phyloP scores from a whole-genome alignment of 768 basidiomycete genomes.

The Russula abietina region DNA sequence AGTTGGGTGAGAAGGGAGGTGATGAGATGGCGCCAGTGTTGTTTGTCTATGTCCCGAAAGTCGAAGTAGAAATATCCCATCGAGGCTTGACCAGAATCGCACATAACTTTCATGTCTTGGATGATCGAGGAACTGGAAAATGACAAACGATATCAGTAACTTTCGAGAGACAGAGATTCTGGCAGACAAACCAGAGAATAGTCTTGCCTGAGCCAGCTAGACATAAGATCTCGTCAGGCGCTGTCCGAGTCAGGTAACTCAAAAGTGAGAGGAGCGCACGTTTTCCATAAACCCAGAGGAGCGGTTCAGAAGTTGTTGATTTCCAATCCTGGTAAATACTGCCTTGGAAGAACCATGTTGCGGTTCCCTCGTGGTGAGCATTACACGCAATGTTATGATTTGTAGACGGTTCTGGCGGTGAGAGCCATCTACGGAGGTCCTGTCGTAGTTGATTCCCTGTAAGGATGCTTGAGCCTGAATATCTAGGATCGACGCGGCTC shows the following conservation, averaged over 20 bases:
- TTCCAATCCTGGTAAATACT: neutral
- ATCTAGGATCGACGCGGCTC: neutral
- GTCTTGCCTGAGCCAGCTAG: conserved; percentile 13
- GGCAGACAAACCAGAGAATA: neutral
- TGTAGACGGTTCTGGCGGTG: conserved; percentile 2
- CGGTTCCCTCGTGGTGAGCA: neutral
- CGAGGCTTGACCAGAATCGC: neutral
- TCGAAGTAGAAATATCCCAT: conserved; percentile 7
- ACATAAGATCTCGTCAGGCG: neutral
- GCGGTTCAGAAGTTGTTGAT: neutral
- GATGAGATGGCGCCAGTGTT: neutral
- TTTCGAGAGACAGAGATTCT: no score
- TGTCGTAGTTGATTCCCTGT: neutral
- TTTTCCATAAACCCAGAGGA: conserved; percentile 11
- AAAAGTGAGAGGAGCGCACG: neutral
- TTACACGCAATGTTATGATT: neutral
- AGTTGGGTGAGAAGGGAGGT: conserved; percentile 8
- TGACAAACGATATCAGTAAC: neutral
- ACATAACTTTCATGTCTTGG: neutral
- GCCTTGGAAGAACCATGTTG: conserved; percentile 5
- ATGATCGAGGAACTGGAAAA: conserved; percentile 7
- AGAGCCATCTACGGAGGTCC: neutral
- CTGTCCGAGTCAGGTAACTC: neutral
- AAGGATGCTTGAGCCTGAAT: neutral
- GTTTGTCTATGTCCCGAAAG: neutral